These are phyloP conservation scores for Cairneyella variabilis DNA, from an alignment of 495 filamentous ascomycete genomes.

Conservation along the genomic window DNA sequence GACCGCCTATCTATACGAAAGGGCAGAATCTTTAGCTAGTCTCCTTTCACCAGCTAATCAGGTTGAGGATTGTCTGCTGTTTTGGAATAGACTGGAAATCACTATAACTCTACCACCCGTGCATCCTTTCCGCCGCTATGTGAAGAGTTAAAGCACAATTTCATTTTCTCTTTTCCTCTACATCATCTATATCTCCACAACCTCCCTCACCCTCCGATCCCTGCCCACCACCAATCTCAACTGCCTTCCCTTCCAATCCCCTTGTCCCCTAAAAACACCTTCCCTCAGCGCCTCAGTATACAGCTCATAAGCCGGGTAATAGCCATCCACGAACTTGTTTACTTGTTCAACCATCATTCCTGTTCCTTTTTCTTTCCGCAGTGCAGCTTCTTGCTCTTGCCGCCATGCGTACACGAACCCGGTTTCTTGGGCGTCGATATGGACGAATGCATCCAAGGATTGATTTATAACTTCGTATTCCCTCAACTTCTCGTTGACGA, in stretches of 20 bases:
- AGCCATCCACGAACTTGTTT: slow-evolving; percentile 49
- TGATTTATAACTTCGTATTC: slow-evolving; percentile 71
- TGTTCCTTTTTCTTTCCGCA: slow-evolving; percentile 58
- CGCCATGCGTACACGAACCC: slow-evolving; percentile 87
- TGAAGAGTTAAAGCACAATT: too few species aligned
- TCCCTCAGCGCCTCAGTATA: slow-evolving; percentile 63
- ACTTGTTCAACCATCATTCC: slow-evolving; percentile 70
- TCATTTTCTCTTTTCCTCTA: too few species aligned
- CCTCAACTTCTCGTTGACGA: slow-evolving; percentile 66
- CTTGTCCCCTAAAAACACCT: slow-evolving; percentile 51
- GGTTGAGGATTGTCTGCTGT: too few species aligned
- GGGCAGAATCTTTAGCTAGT: too few species aligned
- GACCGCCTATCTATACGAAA: too few species aligned
- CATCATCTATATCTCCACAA: slow-evolving; percentile 22
- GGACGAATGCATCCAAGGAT: slow-evolving; percentile 76
- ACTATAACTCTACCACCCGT: too few species aligned
- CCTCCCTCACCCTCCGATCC: slow-evolving; percentile 58
- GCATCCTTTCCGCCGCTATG: too few species aligned
- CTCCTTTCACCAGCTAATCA: too few species aligned
- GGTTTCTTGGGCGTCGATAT: slow-evolving; percentile 78
- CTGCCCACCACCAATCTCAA: slow-evolving; percentile 68
- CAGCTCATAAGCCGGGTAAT: slow-evolving; percentile 65
- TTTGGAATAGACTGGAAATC: too few species aligned
- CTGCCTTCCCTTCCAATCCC: slow-evolving; percentile 45
- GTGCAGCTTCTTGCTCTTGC: slow-evolving; percentile 68